Base-by-base conservation (phyloP, 2,329 filamentous ascomycete genomes). In the Colletotrichum liriopes region DNA sequence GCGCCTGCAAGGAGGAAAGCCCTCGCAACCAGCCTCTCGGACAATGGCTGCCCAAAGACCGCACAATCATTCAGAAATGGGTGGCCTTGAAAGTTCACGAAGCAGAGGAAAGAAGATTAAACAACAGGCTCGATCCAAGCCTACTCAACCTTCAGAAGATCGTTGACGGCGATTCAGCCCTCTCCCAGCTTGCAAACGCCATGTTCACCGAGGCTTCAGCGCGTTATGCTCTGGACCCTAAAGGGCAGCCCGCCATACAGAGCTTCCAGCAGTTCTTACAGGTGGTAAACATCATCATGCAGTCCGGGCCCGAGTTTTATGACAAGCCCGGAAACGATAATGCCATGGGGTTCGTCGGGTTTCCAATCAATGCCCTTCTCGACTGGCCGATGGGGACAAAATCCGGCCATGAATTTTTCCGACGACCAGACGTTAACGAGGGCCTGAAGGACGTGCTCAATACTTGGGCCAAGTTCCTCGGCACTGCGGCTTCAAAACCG, bases 371-470 rank as follows among this genome's bases (percentile, higher is more conserved):
- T 68, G 88, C 87, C 0, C 81, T 91, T 11, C 79, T 91, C 16
- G 87, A 90, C 76, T 91, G 87, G 84, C 87, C 88, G 0, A 90
- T 91, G 89, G 85, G 82, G 3, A 91, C 88, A 0, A 81, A 82
- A 0, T 85, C 82, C 37, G 89, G 89, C 0, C 86, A 85, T 67
- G 86, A 86, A 0, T 86, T 86, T 47, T 91, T 90, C 76, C 81
- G 89, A 1, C 83, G 86, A 49, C 80, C 83, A 0, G 83, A 86
- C 0, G 85, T 91, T 71, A 91, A 90, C 74, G 78, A 74, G 2
- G 83, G 84, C 77, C 65, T 90, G 16, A 86, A 87, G 74, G 86
- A 85, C 69, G 79, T 91, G 0, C 80, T 91, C 20, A 83, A 86
- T 45, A 79, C 78, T 9, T 88, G 86, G 86, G 68, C 67, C 1